These are phyloP conservation scores for Coprinopsis strossmayeri DNA, from an alignment of 768 basidiomycete species.

Conservation along the genomic window DNA sequence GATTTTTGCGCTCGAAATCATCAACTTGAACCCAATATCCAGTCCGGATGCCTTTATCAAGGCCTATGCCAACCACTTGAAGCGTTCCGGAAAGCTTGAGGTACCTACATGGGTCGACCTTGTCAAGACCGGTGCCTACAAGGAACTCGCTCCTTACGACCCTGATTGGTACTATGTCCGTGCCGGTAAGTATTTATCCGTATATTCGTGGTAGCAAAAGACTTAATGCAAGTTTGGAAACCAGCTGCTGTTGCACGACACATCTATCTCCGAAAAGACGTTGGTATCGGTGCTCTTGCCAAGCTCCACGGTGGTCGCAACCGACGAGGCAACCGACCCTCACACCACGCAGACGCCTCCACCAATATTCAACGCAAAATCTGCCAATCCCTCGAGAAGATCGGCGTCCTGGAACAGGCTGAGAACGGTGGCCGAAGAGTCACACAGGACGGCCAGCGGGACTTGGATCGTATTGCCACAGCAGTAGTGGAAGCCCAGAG, in stretches of 20 bases:
- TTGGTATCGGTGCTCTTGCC: conserved; percentile 87
- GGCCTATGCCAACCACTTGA: conserved; percentile 93
- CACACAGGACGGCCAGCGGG: conserved; percentile 93
- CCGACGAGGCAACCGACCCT: conserved; percentile 93
- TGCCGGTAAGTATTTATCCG: conserved; percentile 61
- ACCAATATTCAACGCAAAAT: conserved; percentile 89
- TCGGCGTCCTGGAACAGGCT: conserved; percentile 92
- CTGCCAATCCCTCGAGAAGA: conserved; percentile 97
- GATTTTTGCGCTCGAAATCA: conserved; percentile 2
- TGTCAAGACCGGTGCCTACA: conserved; percentile 96
- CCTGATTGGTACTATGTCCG: conserved; percentile 99
- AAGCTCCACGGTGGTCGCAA: conserved; percentile 97
- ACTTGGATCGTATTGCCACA: conserved; percentile 90
- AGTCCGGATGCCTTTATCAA: conserved; percentile 93
- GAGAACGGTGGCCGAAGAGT: conserved; percentile 94
- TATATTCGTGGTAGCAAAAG: conserved; percentile 5
- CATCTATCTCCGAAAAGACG: conserved; percentile 98
- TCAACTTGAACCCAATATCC: conserved; percentile 12
- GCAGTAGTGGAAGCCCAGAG: conserved; percentile 76
- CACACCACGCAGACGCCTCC: conserved; percentile 86
- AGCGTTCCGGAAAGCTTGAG: conserved; percentile 98
- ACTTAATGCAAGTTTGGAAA: conserved; percentile 3
- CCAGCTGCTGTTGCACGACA: conserved; percentile 94
- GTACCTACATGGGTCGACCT: conserved; percentile 97
- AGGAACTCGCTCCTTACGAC: conserved; percentile 98